Percentiles rank a stretch among this genome's conserved stretches.
Conservation (phyloP, 305 asterid genomes). For the Solanum chacoense region DNA sequence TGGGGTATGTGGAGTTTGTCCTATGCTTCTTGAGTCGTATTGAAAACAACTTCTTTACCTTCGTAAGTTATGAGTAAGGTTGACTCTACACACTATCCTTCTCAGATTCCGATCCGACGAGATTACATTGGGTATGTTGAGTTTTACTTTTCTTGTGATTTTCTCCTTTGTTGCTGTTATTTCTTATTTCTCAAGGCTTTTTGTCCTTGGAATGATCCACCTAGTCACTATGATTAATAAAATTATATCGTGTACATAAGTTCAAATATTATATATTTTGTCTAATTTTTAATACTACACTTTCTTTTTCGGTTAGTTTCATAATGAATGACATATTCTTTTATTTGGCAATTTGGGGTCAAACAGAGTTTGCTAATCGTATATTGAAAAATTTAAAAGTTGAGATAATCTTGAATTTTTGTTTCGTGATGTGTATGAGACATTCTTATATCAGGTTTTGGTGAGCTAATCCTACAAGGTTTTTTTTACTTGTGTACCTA, state of each 20-base stretch:
- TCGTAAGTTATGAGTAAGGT: neutral
- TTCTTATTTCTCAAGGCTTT: neutral
- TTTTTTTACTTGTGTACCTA: neutral
- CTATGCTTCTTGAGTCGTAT: neutral
- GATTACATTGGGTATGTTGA: neutral
- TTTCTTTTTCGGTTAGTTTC: neutral
- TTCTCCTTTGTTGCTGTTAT: neutral
- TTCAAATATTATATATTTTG: neutral
- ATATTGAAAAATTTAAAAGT: neutral
- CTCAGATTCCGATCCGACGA: rapidly evolving
- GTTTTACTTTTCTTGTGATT: neutral
- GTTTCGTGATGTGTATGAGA: neutral
- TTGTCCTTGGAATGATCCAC: neutral
- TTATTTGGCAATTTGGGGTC: neutral
- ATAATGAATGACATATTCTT: neutral
- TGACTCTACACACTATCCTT: too few relatives aligned
- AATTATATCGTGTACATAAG: neutral
- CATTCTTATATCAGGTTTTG: neutral
- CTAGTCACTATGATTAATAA: too few relatives aligned
- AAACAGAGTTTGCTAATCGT: neutral
- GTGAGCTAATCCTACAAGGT: neutral
- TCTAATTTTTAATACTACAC: neutral
- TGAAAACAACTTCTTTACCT: neutral
- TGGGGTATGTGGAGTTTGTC: neutral
- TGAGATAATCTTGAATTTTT: neutral